Evolutionary conservation across 768 basidiomycete species (phyloP), one percentile per base, ranked within the genome.

Genomic region (Tylopilus sp.): DNA sequence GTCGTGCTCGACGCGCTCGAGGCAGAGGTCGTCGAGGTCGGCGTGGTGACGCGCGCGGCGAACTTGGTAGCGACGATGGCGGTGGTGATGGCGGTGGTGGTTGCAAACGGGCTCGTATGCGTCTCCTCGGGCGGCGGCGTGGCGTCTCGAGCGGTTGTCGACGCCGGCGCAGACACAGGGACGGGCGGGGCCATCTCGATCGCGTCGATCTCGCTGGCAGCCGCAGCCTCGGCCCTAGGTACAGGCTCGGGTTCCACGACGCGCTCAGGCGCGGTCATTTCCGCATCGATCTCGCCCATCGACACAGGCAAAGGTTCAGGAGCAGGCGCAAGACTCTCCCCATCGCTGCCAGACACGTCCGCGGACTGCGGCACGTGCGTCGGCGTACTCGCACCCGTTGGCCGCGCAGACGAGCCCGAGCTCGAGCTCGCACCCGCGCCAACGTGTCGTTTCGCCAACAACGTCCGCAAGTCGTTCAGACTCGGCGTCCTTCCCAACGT

Each of bases 391-490:
- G 36, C 5, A 17, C 17, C 17, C n/a, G 16, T 37, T n/a, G 36
- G 30, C 13, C 30, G 30, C 13, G 30, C 8, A 31, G 30, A 31
- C 30, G 30, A 31, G 30, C 13, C 30, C 30, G n/a, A n/a, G n/a
- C n/a, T n/a, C n/a, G n/a, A n/a, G n/a, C n/a, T n/a, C n/a, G n/a
- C n/a, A n/a, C 34, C 34, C 16, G 16, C 34, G 3, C 34, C 37
- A n/a, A 22, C 22, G 11, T 41, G 45, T 16, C 58, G 59, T 26
- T 3, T 66, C 30, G 53, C 50, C 24, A 64, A 42, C 14, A 67
- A 42, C 16, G 47, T 16, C 30, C 65, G 55, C 19, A 66, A 7
- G 2, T 46, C 51, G 6, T 57, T 46, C 46, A 65, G 45, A 36
- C 65, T 67, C 28, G 58, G 53, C 12, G 48, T 46, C n/a, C 19